Evolutionary conservation across 257 asterid species (phyloP).

Genomic region (Nicotiana tomentosiformis): DNA sequence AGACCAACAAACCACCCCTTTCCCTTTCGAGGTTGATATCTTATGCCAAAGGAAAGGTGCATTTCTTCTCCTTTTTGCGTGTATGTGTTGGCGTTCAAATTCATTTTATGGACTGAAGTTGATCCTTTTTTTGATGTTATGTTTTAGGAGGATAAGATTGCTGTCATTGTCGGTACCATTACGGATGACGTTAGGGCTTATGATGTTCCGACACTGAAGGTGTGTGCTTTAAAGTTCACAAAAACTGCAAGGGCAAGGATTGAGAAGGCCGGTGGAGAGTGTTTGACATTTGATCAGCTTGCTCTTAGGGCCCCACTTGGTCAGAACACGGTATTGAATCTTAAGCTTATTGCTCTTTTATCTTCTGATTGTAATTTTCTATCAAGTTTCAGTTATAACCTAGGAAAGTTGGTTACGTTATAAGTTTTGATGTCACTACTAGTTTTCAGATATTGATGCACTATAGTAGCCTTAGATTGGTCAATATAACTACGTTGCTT

Average conservation of each 20-base stretch:
- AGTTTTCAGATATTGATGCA: no score
- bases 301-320: constrained; percentile 76
- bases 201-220: constrained; percentile 68
- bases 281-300: no score
- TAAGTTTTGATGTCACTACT: no score
- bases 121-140: background rate
- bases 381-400: no score
- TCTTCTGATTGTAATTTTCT: no score
- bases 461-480: no score
- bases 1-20: constrained; percentile 73
- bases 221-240: constrained; percentile 77
- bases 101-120: background rate
- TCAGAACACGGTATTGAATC: constrained; percentile 63
- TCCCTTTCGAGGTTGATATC: constrained; percentile 72
- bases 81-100: no score
- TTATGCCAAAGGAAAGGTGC: constrained; percentile 65
- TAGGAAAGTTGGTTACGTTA: no score
- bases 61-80: background rate
- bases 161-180: constrained; percentile 72
- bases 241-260: constrained; percentile 75
- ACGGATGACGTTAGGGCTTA: constrained; percentile 64
- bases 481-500: background rate
- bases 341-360: background rate
- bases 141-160: constrained; percentile 69
- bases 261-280: no score